Conservation (phyloP, 1,139 yeast genomes). For the Fermentozyma sake region DNA sequence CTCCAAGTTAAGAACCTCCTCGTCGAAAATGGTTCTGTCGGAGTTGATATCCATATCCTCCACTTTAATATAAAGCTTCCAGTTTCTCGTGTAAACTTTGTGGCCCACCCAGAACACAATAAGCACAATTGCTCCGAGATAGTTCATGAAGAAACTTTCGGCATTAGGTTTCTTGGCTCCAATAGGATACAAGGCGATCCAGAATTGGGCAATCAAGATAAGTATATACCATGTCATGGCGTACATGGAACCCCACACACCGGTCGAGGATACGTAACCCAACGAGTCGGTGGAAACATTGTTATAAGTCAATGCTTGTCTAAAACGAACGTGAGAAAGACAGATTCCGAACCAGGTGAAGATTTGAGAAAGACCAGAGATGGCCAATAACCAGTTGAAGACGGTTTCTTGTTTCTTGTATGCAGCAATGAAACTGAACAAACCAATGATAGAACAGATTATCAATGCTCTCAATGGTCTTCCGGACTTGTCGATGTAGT, state of each 20-base stretch:
- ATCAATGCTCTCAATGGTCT: constrained; percentile 40
- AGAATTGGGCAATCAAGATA: constrained; percentile 38
- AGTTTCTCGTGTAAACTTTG: constrained; percentile 29
- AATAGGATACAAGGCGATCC: constrained; percentile 39
- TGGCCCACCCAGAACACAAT: constrained; percentile 31
- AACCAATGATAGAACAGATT: constrained; percentile 28
- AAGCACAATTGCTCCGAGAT: constrained; percentile 34
- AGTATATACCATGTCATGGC: constrained; percentile 32
- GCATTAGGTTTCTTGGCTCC: constrained; percentile 26
- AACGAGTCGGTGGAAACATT: constrained; percentile 31
- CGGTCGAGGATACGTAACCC: constrained; percentile 39
- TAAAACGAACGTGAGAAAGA: constrained; percentile 38
- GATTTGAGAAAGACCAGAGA: constrained; percentile 40
- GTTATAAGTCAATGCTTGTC: constrained; percentile 35
- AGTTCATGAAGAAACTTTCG: constrained; percentile 31
- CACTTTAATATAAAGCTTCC: constrained; percentile 26
- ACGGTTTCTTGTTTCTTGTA: constrained; percentile 37
- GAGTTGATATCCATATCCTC: constrained; percentile 32
- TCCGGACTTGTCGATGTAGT: constrained; percentile 39
- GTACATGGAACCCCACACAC: constrained; percentile 36
- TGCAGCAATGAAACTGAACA: constrained; percentile 32
- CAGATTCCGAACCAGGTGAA: constrained; percentile 43
- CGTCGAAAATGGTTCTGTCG: constrained; percentile 34
- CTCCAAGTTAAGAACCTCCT: constrained; percentile 35
- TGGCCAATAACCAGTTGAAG: constrained; percentile 41